Evolutionary conservation across 106 monocot genomes (phyloP), one percentile per base, ranked within the genome.

Genomic region (Dendrobium officinale): DNA sequence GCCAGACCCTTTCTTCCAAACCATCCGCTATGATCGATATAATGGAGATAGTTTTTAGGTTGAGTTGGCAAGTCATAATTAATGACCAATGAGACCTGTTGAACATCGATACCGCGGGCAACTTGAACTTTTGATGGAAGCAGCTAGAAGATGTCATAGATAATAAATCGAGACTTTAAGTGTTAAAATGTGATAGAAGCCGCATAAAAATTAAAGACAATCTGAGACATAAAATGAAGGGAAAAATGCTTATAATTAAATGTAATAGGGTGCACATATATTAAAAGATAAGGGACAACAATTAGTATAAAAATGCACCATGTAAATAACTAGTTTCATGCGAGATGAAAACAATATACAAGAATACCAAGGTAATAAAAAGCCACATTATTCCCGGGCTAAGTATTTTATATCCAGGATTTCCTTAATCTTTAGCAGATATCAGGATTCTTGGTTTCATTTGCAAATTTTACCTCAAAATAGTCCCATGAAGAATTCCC

Each of bases 81-180:
- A 24, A 84, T 84, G 19, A 84, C 84, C 17, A 84, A 75, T 0
- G 84, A 84, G 3, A 80, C 84, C 75, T 84, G 79, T 47, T 84
- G 84, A 4, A 84, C 84, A 13, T 80, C 81, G 42, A 81, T 81
- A 22, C 81, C 81, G 19, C 61, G 51, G 45, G 81, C 88, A 44
- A 88, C 88, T 59, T 88, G 85, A 77, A 88, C 72, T 45, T 82
- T 88, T 4, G 77, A 47, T 1, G 88, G 88, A 9, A 88, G 88
- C 40, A 88, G 85, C 82, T 88, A 85, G 81, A 87, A 87, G 33
- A 87, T 87, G 26, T 87, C 87, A 56, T 87, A 87, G 49, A 87
- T 87, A 84, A 83, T 42, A 26, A 77, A 41, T 51, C 9, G 0
- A 51, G 2, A 51, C 11, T 31, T 51, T 51, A 51, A 51, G 10